A percentile compares a stretch with the other conserved stretches of the same genome.
These are phyloP conservation scores for Russula sp. DNA, from an alignment of 768 basidiomycete species.

Conservation along the genomic window DNA sequence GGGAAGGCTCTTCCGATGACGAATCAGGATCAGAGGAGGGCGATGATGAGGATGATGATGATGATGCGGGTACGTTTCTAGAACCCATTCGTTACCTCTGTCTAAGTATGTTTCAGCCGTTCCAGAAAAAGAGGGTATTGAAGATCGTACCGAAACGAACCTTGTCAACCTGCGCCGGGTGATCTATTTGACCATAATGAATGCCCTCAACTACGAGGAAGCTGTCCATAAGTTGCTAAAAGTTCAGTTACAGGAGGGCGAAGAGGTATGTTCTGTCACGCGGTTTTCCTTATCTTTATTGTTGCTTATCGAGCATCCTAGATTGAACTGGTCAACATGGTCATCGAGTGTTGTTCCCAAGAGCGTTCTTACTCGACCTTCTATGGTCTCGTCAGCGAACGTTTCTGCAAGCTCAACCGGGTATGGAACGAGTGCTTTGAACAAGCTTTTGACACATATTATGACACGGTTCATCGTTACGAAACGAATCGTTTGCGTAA, in stretches of 20 bases:
- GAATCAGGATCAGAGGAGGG: conserved; percentile 52
- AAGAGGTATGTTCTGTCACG: conserved; percentile 58
- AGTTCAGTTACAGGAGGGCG: conserved; percentile 82
- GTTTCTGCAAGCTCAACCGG: conserved; percentile 93
- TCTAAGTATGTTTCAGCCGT: conserved; percentile 38
- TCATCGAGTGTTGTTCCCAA: conserved; percentile 99
- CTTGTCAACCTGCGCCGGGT: conserved; percentile 88
- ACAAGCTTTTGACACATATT: conserved; percentile 81
- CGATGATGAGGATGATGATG: conserved; percentile 52
- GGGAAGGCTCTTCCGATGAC: conserved; percentile 75
- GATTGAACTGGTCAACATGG: conserved; percentile 97
- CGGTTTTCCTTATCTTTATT: background rate
- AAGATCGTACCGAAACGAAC: conserved; percentile 93
- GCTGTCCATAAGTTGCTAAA: conserved; percentile 97
- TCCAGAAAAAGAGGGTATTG: conserved; percentile 80
- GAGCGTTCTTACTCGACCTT: conserved; percentile 97
- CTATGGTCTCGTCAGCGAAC: conserved; percentile 93
- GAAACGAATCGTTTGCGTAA: conserved; percentile 98
- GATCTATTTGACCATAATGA: conserved; percentile 99
- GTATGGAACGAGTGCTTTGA: conserved; percentile 91
- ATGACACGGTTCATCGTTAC: conserved; percentile 95
- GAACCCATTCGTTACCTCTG: background rate
- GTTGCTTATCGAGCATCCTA: conserved; percentile 28
- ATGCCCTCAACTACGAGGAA: conserved; percentile 96
- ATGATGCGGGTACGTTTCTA: conserved; percentile 37